These are phyloP conservation scores for Xylaria telfairii DNA, from an alignment of 495 filamentous ascomycete genomes.

Conservation along the genomic window DNA sequence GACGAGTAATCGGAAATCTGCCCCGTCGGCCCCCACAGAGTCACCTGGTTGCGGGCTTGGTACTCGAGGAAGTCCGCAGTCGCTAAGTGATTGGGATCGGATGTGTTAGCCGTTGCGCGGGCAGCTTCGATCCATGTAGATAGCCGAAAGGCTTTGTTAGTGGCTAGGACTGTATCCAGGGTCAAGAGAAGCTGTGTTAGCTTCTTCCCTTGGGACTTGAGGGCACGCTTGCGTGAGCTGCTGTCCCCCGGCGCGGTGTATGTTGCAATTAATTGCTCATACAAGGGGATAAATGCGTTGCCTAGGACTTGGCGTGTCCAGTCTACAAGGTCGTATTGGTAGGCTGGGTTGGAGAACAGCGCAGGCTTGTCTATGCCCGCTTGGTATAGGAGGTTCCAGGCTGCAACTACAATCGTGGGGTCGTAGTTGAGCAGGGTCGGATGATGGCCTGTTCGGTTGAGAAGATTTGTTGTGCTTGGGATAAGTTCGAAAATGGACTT, in stretches of 20 bases:
- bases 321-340: slow-evolving; percentile 58
- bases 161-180: slow-evolving; percentile 53
- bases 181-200: slow-evolving; percentile 44
- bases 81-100: slow-evolving; percentile 13
- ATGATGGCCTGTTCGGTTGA: slow-evolving; percentile 50
- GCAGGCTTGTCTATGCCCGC: slow-evolving; percentile 43
- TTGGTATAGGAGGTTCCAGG: slow-evolving; percentile 49
- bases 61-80: slow-evolving; percentile 53
- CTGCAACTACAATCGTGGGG: slow-evolving; percentile 45
- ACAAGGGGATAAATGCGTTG: slow-evolving; percentile 53
- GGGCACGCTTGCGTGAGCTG: slow-evolving; percentile 21
- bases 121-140: slow-evolving; percentile 52
- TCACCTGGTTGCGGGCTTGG: slow-evolving; percentile 60
- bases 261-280: slow-evolving; percentile 45
- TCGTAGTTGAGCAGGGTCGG: slow-evolving; percentile 54
- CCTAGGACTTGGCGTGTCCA: slow-evolving; percentile 57
- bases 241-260: slow-evolving; percentile 37
- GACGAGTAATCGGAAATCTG: slow-evolving; percentile 59
- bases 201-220: slow-evolving; percentile 38
- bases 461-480: slow-evolving; percentile 47
- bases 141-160: slow-evolving; percentile 53
- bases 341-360: slow-evolving; percentile 55
- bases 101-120: slow-evolving; percentile 43
- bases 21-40: slow-evolving; percentile 58
- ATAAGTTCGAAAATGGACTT: slow-evolving; percentile 56